Evolutionary conservation across 2,329 filamentous ascomycete genomes (phyloP).

Genomic region (Fusarium hostae): DNA sequence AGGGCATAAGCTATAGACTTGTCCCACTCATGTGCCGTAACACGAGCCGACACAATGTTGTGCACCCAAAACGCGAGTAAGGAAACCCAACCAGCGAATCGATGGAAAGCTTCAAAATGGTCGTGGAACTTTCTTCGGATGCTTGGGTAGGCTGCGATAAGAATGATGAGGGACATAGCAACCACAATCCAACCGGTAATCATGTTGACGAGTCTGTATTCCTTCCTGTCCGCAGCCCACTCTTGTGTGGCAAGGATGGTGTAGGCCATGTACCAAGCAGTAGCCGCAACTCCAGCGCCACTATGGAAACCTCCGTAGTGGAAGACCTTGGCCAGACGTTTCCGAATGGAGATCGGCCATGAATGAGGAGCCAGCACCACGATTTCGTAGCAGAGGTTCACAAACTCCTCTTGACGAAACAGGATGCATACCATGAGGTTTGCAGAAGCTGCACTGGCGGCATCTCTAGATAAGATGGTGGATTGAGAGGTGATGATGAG

Average conservation of each 20-base stretch:
- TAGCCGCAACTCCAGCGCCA: constrained; percentile 17
- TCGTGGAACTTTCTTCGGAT: constrained; percentile 21
- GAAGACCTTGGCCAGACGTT: constrained; percentile 6
- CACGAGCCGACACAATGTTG: constrained; percentile 14
- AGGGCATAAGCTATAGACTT: not conserved
- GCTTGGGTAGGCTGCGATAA: not conserved
- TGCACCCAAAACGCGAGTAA: constrained; percentile 8
- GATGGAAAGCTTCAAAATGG: constrained; percentile 20
- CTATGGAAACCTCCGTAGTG: constrained; percentile 22
- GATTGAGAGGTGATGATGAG: not conserved
- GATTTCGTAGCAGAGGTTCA: constrained; percentile 19
- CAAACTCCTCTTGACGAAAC: constrained; percentile 15
- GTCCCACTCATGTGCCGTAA: constrained; percentile 10
- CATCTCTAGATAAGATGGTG: not conserved
- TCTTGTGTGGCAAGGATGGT: constrained; percentile 12
- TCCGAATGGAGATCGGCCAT: constrained; percentile 1
- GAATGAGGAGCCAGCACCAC: constrained; percentile 13
- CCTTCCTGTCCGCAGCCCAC: not conserved
- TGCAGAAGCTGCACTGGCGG: constrained; percentile 16
- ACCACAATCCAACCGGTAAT: constrained; percentile 15
- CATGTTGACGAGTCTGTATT: constrained; percentile 12
- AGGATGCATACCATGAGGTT: constrained; percentile 26
- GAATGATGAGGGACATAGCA: constrained; percentile 11
- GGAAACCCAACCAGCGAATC: constrained; percentile 15
- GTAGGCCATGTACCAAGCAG: constrained; percentile 6